Evolutionary conservation across 2,329 filamentous ascomycete species (phyloP).

Genomic region (Aspergillus latus): DNA sequence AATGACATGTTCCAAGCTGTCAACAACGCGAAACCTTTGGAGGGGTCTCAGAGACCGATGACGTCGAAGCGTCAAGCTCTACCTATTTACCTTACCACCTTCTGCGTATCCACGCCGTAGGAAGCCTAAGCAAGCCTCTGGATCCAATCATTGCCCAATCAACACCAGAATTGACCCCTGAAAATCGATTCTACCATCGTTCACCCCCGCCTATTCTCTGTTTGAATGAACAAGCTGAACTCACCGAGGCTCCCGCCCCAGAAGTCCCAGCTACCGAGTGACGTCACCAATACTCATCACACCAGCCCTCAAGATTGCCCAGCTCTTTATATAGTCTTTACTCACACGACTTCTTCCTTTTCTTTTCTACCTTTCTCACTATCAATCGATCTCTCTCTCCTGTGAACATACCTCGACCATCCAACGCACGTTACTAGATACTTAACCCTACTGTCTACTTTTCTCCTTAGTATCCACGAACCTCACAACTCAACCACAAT

Average conservation of each 20-base stretch:
- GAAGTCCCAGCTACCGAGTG: slow-evolving; percentile 11
- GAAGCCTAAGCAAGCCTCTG: not conserved
- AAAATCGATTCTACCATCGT: not conserved
- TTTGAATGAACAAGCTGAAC: slow-evolving; percentile 3
- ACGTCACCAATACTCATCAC: slow-evolving; percentile 22
- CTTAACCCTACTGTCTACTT: not conserved
- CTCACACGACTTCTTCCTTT: slow-evolving; percentile 11
- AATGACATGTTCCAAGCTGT: slow-evolving; percentile 4
- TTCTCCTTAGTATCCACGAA: not conserved
- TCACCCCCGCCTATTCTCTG: not conserved
- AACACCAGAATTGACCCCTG: not conserved
- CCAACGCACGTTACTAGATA: not conserved
- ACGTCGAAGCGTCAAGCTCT: slow-evolving; percentile 17
- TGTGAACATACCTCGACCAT: not conserved
- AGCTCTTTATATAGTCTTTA: slow-evolving; percentile 3
- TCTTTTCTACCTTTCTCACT: not conserved
- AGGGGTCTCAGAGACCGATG: slow-evolving; percentile 19
- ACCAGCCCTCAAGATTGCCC: not conserved
- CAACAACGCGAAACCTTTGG: slow-evolving; percentile 9
- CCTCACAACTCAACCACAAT: slow-evolving; percentile 44
- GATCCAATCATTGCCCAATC: slow-evolving; percentile 1
- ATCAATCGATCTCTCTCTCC: not conserved
- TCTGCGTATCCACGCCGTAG: not conserved
- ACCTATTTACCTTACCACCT: not conserved
- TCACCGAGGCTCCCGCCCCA: slow-evolving; percentile 1